Evolutionary conservation across 2,329 filamentous ascomycete genomes (phyloP).

Genomic region (Ampelomyces quisqualis): DNA sequence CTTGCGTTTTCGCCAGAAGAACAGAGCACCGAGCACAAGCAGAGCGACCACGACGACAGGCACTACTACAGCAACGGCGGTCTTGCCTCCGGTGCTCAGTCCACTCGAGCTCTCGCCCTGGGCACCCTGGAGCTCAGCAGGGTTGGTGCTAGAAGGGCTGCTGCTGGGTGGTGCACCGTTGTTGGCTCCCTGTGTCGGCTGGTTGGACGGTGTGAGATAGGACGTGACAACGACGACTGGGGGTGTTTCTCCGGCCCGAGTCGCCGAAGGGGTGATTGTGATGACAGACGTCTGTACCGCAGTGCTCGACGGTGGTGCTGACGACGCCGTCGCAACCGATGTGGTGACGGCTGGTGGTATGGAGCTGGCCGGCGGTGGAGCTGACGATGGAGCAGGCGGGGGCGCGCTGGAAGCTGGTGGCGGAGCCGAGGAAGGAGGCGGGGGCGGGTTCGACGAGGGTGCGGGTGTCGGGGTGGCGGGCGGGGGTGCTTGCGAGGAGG

Average conservation of each 20-base stretch:
- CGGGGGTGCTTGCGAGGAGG: slow-evolving; percentile 14
- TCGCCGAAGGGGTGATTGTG: slow-evolving; percentile 23
- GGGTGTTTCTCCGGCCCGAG: slow-evolving; percentile 21
- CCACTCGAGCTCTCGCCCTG: slow-evolving; percentile 36
- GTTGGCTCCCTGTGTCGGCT: background rate
- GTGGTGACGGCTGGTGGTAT: slow-evolving; percentile 12
- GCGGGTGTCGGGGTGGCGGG: slow-evolving; percentile 15
- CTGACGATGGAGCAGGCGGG: slow-evolving; percentile 16
- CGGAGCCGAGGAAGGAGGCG: slow-evolving; percentile 48
- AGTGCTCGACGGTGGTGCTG: slow-evolving; percentile 21
- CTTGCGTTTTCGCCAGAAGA: slow-evolving; percentile 87
- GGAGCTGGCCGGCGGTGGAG: slow-evolving; percentile 9
- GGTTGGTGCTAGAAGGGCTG: slow-evolving; percentile 12
- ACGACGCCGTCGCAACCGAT: slow-evolving; percentile 26
- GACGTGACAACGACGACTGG: slow-evolving; percentile 21
- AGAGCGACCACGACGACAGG: slow-evolving; percentile 86
- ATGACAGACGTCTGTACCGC: slow-evolving; percentile 23
- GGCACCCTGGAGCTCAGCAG: slow-evolving; percentile 14
- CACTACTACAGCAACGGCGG: slow-evolving; percentile 90
- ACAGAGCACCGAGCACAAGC: slow-evolving; percentile 72
- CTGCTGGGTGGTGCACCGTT: slow-evolving; percentile 5
- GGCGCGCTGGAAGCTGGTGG: slow-evolving; percentile 12
- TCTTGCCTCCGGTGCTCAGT: slow-evolving; percentile 66
- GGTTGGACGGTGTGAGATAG: slow-evolving; percentile 9
- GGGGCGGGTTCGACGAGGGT: slow-evolving; percentile 7